Base-by-base conservation (phyloP, 2,329 filamentous ascomycete species). In the Pezicula carpinea region DNA sequence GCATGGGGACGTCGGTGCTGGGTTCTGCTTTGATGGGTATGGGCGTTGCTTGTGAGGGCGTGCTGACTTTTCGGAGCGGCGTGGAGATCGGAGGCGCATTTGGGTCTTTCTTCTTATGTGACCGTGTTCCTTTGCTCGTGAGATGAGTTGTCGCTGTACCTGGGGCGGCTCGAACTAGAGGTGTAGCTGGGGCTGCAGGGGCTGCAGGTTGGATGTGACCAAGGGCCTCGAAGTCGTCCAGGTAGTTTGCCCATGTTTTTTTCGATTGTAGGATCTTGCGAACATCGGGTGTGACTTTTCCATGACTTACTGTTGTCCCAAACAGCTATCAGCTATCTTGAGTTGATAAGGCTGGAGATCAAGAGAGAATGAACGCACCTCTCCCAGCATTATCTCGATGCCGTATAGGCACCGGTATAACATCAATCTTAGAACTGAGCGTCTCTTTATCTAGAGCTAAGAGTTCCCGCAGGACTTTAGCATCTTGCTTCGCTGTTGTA, bases 361-460 rank as follows among this genome's bases (percentile, higher is more conserved):
- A 19, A 18, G 11, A 18, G 41, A 31, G 17, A 18, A 31, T 33
- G 23, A 39, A 52, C 53, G 29, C 62, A 67, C 68, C 66, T 64
- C 67, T 63, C 11, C 65, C 62, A 32, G 66, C 68, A 46, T 65
- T 68, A 18, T 73, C 69, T 15, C 67, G 68, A 15, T 75, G 67
- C 62, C 77, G 80, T 3, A 75, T 67, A 0, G 83, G 82, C 3
- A 92, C 72, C 0, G 84, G 73, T 43, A 95, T 89, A n/a, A 77
- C 72, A 2, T 80, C 80, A 55, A 92, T 29, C 13, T 29, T 29
- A 6, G 26, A 87, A 49, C 77, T 74, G 59, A 84, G 77, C 54
- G 85, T 88, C 63, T 97, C 93, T 44, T 82, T 80, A 61, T 95
- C 88, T 31, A 99, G 75, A 34, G 87, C 84, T 51, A 88, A 84